Base-by-base conservation (phyloP, 179 eudicot genomes). In the Silene vulgaris region DNA sequence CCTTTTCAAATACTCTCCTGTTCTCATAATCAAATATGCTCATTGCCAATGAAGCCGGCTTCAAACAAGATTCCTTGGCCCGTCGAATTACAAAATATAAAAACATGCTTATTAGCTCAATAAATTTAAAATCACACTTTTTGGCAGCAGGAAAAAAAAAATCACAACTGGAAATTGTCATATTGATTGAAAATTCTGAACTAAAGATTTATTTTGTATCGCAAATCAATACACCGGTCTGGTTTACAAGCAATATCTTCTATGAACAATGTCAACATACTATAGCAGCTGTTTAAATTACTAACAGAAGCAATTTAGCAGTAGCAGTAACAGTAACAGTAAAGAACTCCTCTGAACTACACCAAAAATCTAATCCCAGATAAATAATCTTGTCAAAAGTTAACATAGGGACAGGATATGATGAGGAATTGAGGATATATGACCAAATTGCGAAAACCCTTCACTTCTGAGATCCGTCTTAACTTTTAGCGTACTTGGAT, bases 401-500 rank as follows among this genome's bases (percentile, higher is more conserved):
- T 20, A 66, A 35, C 19, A 29, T 30, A 65, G 30, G 48, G 29
- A 37, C 66, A 4, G 14, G 67, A 20, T 62, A 50, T 50, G 56
- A 50, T 1, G 2, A 8, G 2, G 3, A 5, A 43, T 14, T 14
- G 4, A 4, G 20, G 68, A 20, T 71, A 73, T 66, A 72, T 37
- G 60, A 57, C 68, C 67, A 65, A 32, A 19, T 71, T 62, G 76
- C 8, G 69, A 74, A 12, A 50, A 74, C 11, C 67, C 77, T 59
- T 23, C 79, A 78, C 29, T 69, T n/a, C 35, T n/a, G 43, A 67
- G 13, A 8, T 64, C 8, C 19, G 21, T 40, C 48, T 40, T 82
- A 80, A 20, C 77, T 79, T 62, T 56, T 72, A 16, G 97, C 88
- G 86, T 87, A 90, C 81, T 95, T 95, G 28, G 95, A 21, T 86